These are phyloP conservation scores for Termitomyces sp. DNA, from an alignment of 768 basidiomycete species.

Conservation along the genomic window DNA sequence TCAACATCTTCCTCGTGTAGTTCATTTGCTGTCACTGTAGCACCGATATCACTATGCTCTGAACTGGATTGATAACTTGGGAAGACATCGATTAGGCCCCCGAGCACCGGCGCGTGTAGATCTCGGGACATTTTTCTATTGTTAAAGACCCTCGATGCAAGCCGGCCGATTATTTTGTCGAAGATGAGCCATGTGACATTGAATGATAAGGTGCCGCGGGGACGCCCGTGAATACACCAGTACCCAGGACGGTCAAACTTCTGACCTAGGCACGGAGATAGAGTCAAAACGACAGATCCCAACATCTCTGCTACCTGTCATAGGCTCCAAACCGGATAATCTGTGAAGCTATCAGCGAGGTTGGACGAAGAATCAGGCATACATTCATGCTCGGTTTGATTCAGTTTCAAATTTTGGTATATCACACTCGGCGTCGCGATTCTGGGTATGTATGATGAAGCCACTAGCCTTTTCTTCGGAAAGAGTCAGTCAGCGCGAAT, in stretches of 20 bases:
- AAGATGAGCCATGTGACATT: conserved; percentile 8
- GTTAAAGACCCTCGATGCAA: conserved; percentile 26
- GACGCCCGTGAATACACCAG: background rate
- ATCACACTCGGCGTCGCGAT: background rate
- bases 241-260: background rate
- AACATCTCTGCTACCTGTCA: background rate
- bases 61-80: conserved; percentile 6
- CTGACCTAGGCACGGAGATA: conserved; percentile 10
- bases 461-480: background rate
- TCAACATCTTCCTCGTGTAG: background rate
- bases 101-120: conserved; percentile 15
- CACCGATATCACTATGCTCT: conserved; percentile 11
- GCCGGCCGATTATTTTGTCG: conserved; percentile 23
- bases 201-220: background rate
- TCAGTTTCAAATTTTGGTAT: background rate
- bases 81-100: background rate
- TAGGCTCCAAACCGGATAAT: background rate
- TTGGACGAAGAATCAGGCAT: background rate
- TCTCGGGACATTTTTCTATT: conserved; percentile 16
- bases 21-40: background rate
- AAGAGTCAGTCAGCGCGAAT: conserved; percentile 2
- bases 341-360: background rate
- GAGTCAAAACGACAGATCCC: too few relatives aligned
- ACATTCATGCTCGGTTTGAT: background rate
- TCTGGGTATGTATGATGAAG: background rate